Evolutionary conservation across 1,284 basidiomycete genomes (phyloP).

Genomic region (Ceratobasidium sp.): DNA sequence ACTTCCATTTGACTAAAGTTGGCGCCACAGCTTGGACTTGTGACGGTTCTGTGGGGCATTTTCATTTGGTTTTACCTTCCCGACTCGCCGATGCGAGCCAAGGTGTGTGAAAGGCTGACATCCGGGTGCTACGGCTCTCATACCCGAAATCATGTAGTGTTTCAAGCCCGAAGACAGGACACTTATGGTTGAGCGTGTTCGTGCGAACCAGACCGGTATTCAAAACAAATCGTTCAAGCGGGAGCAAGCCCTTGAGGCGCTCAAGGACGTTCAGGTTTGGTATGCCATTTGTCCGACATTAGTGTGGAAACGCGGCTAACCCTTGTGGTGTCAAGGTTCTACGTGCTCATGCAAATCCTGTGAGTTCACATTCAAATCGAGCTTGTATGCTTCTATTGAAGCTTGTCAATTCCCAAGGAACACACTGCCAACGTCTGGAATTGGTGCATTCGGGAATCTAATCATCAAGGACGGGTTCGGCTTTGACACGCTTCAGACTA

Average conservation of each 20-base stretch:
- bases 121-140: not conserved
- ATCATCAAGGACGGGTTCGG: slow-evolving; percentile 43
- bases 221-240: slow-evolving; percentile 54
- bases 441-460: slow-evolving; percentile 41
- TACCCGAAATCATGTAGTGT: not conserved
- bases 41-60: slow-evolving; percentile 40
- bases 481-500: slow-evolving; percentile 39
- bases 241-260: slow-evolving; percentile 54
- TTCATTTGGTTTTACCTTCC: slow-evolving; percentile 44
- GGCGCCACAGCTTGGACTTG: slow-evolving; percentile 22
- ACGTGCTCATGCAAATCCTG: slow-evolving; percentile 42
- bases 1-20: not conserved
- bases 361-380: not conserved
- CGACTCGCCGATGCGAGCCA: slow-evolving; percentile 42
- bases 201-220: slow-evolving; percentile 54
- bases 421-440: slow-evolving; percentile 40
- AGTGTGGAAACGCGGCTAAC: not conserved
- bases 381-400: not conserved
- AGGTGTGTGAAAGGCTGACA: slow-evolving; percentile 6
- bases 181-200: slow-evolving; percentile 54
- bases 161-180: slow-evolving; percentile 50
- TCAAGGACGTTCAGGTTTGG: slow-evolving; percentile 47
- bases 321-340: slow-evolving; percentile 4
- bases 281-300: slow-evolving; percentile 4
- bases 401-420: not conserved